phyloP scores from a whole-genome alignment of 2,329 filamentous ascomycete species.

The Ophiostoma sp. region DNA sequence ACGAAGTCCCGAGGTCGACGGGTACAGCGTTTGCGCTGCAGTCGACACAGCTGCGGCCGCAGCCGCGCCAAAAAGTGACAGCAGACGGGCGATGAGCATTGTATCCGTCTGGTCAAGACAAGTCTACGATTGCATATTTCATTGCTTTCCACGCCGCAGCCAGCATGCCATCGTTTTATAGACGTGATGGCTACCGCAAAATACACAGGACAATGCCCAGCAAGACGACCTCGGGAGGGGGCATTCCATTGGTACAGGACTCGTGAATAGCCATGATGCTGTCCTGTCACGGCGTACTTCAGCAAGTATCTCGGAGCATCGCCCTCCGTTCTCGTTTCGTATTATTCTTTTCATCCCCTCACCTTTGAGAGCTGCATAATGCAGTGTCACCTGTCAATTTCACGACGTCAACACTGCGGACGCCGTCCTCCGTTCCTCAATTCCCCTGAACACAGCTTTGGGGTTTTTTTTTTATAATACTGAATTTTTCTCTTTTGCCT shows the following conservation, averaged over 20 bases:
- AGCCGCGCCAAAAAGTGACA: background rate
- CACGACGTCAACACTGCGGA: background rate
- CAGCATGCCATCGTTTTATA: background rate
- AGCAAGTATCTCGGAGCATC: background rate
- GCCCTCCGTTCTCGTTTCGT: background rate
- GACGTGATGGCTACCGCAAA: background rate
- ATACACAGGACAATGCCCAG: background rate
- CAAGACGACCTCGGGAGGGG: background rate
- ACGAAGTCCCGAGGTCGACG: slow-evolving; percentile 11
- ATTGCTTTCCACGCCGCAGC: background rate
- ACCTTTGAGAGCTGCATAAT: background rate
- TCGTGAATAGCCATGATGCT: background rate
- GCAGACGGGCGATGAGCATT: background rate
- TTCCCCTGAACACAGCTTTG: background rate
- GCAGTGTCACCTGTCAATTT: background rate
- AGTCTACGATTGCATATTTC: background rate
- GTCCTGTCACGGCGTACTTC: background rate
- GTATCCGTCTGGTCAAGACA: background rate
- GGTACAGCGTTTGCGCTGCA: background rate
- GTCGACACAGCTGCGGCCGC: background rate
- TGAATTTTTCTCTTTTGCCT: background rate
- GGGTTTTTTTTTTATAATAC: background rate
- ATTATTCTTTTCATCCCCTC: background rate
- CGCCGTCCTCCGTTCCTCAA: background rate
- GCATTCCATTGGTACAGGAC: background rate